Conservation (phyloP, 1,284 basidiomycete genomes). For the Trichosporon inkin region DNA sequence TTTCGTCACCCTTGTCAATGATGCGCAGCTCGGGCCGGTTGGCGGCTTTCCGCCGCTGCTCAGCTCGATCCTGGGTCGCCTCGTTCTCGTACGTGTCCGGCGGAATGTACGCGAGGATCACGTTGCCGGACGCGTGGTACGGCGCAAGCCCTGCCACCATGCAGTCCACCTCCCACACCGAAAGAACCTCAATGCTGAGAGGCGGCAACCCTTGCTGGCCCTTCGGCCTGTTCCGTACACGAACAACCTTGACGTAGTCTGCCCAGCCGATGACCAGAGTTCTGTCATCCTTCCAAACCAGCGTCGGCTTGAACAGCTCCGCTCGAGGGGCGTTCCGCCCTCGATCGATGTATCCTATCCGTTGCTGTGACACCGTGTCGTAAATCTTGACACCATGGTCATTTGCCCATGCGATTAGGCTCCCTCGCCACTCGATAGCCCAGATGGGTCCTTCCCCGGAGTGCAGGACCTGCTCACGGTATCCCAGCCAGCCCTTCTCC, state of each 20-base stretch:
- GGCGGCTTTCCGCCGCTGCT: slow-evolving; percentile 73
- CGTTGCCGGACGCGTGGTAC: slow-evolving; percentile 63
- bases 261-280: slow-evolving; percentile 94
- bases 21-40: slow-evolving; percentile 89
- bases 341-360: slow-evolving; percentile 83
- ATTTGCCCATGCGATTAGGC: slow-evolving; percentile 93
- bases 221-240: slow-evolving; percentile 60
- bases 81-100: slow-evolving; percentile 56
- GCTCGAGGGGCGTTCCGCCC: slow-evolving; percentile 76
- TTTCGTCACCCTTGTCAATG: slow-evolving; percentile 86
- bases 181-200: slow-evolving; percentile 71
- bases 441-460: slow-evolving; percentile 91
- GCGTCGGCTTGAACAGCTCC: slow-evolving; percentile 86
- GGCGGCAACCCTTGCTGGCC: slow-evolving; percentile 50
- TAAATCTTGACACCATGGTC: slow-evolving; percentile 93
- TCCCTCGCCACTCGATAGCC: slow-evolving; percentile 79
- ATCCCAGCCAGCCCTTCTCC: slow-evolving; percentile 95
- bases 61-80: slow-evolving; percentile 63
- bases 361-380: slow-evolving; percentile 71
- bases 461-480: slow-evolving; percentile 83
- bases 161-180: slow-evolving; percentile 89
- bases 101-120: slow-evolving; percentile 71
- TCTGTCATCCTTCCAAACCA: slow-evolving; percentile 86
- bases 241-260: slow-evolving; percentile 85
- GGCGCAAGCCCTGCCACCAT: slow-evolving; percentile 90